phyloP scores from a whole-genome alignment of 345 rosid genomes.

The Lenwebbia sp. region DNA sequence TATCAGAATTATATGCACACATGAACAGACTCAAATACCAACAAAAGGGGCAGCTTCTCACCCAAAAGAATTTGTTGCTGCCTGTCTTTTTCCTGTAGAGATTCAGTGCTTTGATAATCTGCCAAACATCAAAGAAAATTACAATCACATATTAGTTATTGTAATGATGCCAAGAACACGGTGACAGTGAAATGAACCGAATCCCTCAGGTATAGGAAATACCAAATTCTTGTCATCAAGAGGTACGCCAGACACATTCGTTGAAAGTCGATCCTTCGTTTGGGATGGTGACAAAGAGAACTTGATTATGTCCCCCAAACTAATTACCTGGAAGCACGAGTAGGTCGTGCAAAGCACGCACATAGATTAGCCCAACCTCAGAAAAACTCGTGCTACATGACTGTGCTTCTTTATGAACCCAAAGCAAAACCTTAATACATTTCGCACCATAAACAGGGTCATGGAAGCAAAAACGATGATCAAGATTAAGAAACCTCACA shows the following conservation, averaged over 20 bases:
- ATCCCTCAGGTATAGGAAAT: not conserved
- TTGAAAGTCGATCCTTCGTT: slow-evolving; percentile 60
- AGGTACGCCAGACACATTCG: slow-evolving; percentile 80
- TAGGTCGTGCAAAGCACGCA: not conserved
- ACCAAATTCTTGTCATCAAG: slow-evolving; percentile 76
- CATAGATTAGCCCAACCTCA: not conserved
- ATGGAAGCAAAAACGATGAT: not conserved
- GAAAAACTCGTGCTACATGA: not conserved
- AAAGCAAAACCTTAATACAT: not conserved
- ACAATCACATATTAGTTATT: not conserved
- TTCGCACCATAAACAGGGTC: not conserved
- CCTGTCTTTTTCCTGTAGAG: slow-evolving; percentile 89
- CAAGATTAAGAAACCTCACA: slow-evolving; percentile 22
- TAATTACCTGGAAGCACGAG: slow-evolving; percentile 47
- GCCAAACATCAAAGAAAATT: slow-evolving; percentile 9
- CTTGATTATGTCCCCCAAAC: slow-evolving; percentile 80
- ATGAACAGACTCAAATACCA: not conserved
- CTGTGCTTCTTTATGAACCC: not conserved
- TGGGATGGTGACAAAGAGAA: slow-evolving; percentile 86
- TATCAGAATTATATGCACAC: not conserved
- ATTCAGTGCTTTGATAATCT: slow-evolving; percentile 91
- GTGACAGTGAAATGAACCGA: not conserved
- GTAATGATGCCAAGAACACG: not conserved
- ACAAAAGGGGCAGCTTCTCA: slow-evolving; percentile 7
- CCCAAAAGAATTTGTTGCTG: slow-evolving; percentile 73